Evolutionary conservation across 441 rosid genomes (phyloP), one percentile per base, ranked within the genome.

Genomic region (Corymbia calophylla): DNA sequence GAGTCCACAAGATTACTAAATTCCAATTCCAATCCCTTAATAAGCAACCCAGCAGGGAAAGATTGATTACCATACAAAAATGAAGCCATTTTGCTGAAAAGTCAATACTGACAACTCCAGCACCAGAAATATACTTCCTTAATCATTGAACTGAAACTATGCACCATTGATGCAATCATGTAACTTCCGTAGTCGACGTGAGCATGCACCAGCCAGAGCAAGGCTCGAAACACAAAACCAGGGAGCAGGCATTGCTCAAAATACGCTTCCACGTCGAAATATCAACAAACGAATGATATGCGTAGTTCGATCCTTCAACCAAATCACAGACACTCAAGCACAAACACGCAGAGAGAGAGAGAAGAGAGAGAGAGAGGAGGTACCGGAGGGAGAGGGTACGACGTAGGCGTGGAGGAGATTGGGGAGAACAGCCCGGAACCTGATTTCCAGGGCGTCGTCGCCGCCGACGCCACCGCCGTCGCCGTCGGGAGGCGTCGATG

Each of bases 341-440:
- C 53, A 51, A n/a, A 16, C 88, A 39, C 11, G 87, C 35, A 44
- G 55, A 86, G 87, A 86, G 86, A 25, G 53, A 31, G n/a, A 54
- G 82, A 23, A 31, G n/a, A 54, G 82, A 23, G 56, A 51, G 77
- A 86, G 82, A 60, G 51, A 9, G 47, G 62, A 86, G n/a, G 13
- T 73, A 94, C 96, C 95, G 64, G 97, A 94, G 54, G 95, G 93
- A 88, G 99, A 97, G 86, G 98, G 97, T 87, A 95, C 97, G 85
- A 97, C 96, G 88, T 94, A 96, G 93, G 95, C 92, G 66, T 94
- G 94, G 80, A 98, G 94, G 80, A 98, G 98, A 92, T 95, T 94
- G 77, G 97, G 97, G 55, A 98, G 95, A 88, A 97, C 97, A 82
- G 96, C 95, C 27, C 98, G 98, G 88, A 98, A 96, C 89, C 97